A percentile compares a stretch with the other conserved stretches of the same genome.
Conservation (phyloP, 257 asterid genomes). For the Plectranthus barbatus region DNA sequence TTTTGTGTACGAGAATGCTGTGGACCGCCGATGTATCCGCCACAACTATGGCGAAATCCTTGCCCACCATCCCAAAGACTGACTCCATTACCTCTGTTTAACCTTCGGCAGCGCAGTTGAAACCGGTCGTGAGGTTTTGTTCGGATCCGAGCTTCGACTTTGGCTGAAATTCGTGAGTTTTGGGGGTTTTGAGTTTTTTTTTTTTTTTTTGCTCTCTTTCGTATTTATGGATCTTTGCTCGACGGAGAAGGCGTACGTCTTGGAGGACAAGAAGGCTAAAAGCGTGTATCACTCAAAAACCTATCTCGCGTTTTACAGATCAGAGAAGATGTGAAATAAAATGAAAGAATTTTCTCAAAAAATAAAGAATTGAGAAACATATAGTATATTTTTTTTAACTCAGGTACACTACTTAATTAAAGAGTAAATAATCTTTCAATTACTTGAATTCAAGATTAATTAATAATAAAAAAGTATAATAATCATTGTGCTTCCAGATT, state of each 20-base stretch:
- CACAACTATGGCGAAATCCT: slow-evolving; percentile 77
- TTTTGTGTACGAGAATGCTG: slow-evolving; percentile 93
- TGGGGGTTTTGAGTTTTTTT: slow-evolving; percentile 4
- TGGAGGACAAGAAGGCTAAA: slow-evolving; percentile 44
- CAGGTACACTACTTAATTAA: no score
- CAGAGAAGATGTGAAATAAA: no score
- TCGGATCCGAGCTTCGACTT: slow-evolving; percentile 23
- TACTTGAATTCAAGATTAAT: no score
- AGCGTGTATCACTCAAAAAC: no score
- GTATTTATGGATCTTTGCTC: slow-evolving; percentile 6
- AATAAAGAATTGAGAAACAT: no score
- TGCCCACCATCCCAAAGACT: slow-evolving; percentile 82
- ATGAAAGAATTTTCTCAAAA: no score
- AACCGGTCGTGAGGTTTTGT: not conserved
- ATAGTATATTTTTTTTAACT: no score
- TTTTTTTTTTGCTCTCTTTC: no score
- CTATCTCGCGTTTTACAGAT: no score
- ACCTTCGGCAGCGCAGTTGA: not conserved
- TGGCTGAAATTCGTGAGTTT: not conserved
- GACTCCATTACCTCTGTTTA: slow-evolving; percentile 58
- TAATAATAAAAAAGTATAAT: no score
- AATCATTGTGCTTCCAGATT: no score
- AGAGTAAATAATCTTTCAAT: no score
- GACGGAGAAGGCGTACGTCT: slow-evolving; percentile 34
- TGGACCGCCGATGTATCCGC: slow-evolving; percentile 98